Base-by-base conservation (phyloP, 1,139 yeast species). In the Yamadazyma spencermartinsiae region DNA sequence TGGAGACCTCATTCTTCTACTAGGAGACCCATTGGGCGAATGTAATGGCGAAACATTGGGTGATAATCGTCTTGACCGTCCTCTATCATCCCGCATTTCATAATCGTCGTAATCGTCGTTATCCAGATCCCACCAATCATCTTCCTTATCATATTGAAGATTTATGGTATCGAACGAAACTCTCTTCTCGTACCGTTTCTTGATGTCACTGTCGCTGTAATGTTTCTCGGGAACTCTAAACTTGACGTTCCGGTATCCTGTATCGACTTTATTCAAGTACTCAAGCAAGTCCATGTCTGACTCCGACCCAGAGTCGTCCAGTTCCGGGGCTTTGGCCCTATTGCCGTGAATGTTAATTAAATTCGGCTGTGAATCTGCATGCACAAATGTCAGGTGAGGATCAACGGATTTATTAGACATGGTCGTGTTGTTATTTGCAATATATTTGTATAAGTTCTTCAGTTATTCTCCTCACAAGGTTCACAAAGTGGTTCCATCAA, bases 81-180 rank as follows among this genome's bases (percentile, higher is more conserved):
- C 51, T 35, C 55, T 36, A 12, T 23, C 27, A 13, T 24, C 25
- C 12, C 38, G 42, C 16, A 34, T 33, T 8, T 32, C 36, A 14
- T 31, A 29, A 33, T 45, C 53, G 9, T 37, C 39, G 16, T 27
- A 35, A 23, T 43, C 51, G n/a, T 43, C 44, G 13, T 37, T 36
- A 29, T 41, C 41, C n/a, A 21, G 31, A 13, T 45, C 44, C 13
- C 21, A 24, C 24, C 31, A 33, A 16, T 36, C 44, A 11, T 28
- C 31, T 14, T 28, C 9, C 28, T 17, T 45, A 11, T 44, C 43
- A 35, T 46, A 52, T 28, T 49, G 49, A 15, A 57, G 25, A 34
- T 57, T 48, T 14, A 57, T 42, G 11, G 62, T 57, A 41, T 57
- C 62, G 34, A 57, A 57, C 0, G 58, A 50, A 4, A 57, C 59